phyloP scores from a whole-genome alignment of 2,329 filamentous ascomycete genomes.

The Ceratocystis colombiana region DNA sequence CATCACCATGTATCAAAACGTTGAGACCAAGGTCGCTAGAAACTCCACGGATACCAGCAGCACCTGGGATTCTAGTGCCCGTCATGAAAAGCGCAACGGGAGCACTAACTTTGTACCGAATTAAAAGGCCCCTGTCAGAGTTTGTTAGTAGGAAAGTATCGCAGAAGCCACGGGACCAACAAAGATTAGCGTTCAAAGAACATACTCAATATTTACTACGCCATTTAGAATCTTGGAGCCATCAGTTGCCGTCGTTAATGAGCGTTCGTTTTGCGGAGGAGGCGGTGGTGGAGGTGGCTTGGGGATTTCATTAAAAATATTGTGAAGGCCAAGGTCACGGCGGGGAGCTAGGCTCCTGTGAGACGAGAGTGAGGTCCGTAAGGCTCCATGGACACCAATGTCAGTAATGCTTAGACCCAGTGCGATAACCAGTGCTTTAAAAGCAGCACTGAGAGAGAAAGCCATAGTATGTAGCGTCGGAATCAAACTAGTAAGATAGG shows the following conservation, averaged over 20 bases:
- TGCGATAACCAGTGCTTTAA: constrained; percentile 24
- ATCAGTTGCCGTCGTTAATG: constrained; percentile 40
- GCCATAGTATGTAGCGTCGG: constrained; percentile 14
- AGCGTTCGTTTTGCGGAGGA: constrained; percentile 27
- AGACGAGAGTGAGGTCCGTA: background rate
- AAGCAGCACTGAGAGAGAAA: constrained; percentile 19
- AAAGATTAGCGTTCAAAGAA: background rate
- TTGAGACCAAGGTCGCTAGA: constrained; percentile 41
- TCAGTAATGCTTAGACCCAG: constrained; percentile 17
- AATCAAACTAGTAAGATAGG: background rate
- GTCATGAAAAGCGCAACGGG: constrained; percentile 45
- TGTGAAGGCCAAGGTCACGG: background rate
- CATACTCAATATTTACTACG: constrained; percentile 45
- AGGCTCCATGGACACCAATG: background rate
- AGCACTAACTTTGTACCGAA: constrained; percentile 47
- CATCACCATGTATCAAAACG: constrained; percentile 50
- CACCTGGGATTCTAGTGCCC: constrained; percentile 42
- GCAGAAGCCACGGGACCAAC: background rate
- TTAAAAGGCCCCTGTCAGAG: constrained; percentile 38
- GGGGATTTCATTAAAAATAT: background rate
- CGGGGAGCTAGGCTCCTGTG: background rate
- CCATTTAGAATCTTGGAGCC: constrained; percentile 47
- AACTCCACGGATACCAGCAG: constrained; percentile 29
- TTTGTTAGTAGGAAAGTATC: constrained; percentile 24
- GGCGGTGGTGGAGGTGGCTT: too few relatives aligned